phyloP scores from a whole-genome alignment of 2,329 filamentous ascomycete species.

The Neurospora sp. region DNA sequence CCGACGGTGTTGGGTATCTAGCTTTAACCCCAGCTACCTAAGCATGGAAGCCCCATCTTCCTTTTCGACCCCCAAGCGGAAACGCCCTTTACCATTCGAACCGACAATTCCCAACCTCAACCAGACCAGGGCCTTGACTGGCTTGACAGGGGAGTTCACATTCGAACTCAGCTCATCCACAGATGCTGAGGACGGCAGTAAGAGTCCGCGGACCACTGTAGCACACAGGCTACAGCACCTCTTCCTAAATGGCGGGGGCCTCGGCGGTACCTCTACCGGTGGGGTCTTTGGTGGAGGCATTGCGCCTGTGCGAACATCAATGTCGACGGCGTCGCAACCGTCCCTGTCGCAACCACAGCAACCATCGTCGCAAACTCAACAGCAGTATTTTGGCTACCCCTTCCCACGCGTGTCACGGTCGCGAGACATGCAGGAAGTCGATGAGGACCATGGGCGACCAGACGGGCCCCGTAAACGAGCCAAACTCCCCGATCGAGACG shows the following conservation, averaged over 20 bases:
- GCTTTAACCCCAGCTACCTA: not conserved
- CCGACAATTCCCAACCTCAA: conserved; percentile 7
- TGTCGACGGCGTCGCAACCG: not conserved
- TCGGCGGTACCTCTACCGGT: not conserved
- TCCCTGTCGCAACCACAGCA: not conserved
- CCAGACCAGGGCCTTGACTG: conserved; percentile 1
- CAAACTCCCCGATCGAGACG: conserved; percentile 11
- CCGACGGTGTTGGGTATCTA: not conserved
- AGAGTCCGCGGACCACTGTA: conserved; percentile 43
- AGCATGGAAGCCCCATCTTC: not conserved
- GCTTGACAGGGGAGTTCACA: conserved; percentile 27
- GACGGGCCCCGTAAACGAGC: conserved; percentile 14
- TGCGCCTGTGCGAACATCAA: conserved; percentile 5
- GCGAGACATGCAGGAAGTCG: not conserved
- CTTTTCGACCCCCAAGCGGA: not conserved
- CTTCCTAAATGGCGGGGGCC: conserved; percentile 35
- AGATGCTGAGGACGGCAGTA: conserved; percentile 34
- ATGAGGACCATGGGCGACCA: conserved; percentile 5
- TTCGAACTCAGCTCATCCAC: conserved; percentile 29
- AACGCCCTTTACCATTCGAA: not conserved
- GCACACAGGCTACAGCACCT: conserved; percentile 43
- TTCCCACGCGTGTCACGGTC: not conserved
- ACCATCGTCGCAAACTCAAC: not conserved
- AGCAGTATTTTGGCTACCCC: not conserved
- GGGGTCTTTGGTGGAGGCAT: conserved; percentile 25